These are phyloP conservation scores for Coemansia sp. DNA, from an alignment of 192 early-diverging fungal species.

Conservation along the genomic window DNA sequence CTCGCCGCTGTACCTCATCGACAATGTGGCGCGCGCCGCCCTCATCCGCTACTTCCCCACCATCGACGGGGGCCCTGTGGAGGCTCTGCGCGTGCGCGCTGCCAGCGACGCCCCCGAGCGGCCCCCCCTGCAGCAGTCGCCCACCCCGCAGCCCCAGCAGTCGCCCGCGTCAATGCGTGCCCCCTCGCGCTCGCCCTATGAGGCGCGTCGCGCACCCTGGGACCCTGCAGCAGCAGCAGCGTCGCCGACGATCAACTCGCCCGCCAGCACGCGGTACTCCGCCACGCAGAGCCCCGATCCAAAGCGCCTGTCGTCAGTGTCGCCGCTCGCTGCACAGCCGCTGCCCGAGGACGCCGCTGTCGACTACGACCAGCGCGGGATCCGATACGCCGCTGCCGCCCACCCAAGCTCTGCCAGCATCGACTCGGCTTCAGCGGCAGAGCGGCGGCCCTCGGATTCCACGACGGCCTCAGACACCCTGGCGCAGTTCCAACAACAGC, in stretches of 20 bases:
- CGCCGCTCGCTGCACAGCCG: slow-evolving; percentile 31
- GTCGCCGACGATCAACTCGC: slow-evolving; percentile 46
- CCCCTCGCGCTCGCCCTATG: slow-evolving; percentile 36
- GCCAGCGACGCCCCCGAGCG: slow-evolving; percentile 34
- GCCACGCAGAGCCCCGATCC: slow-evolving; percentile 17
- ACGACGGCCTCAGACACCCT: slow-evolving; percentile 2
- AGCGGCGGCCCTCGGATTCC: slow-evolving; percentile 43
- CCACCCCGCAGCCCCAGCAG: slow-evolving; percentile 22
- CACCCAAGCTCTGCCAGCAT: not conserved
- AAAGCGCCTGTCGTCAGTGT: slow-evolving; percentile 31
- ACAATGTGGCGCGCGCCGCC: slow-evolving; percentile 27
- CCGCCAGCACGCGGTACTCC: slow-evolving; percentile 24
- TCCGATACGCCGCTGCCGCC: slow-evolving; percentile 25
- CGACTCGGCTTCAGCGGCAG: slow-evolving; percentile 9
- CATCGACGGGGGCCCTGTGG: not conserved
- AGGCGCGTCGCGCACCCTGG: not conserved
- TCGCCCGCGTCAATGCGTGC: slow-evolving; percentile 38
- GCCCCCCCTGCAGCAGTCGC: not conserved
- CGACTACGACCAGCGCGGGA: slow-evolving; percentile 21
- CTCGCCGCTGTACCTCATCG: slow-evolving; percentile 41
- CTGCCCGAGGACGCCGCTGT: slow-evolving; percentile 34
- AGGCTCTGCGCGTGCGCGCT: slow-evolving; percentile 21
- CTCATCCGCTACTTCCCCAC: slow-evolving; percentile 41
- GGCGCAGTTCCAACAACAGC: slow-evolving; percentile 9
- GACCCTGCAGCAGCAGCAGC: not conserved